Evolutionary conservation across 805 yeast genomes (phyloP).

Genomic region (Wickerhamiella azymoides): DNA sequence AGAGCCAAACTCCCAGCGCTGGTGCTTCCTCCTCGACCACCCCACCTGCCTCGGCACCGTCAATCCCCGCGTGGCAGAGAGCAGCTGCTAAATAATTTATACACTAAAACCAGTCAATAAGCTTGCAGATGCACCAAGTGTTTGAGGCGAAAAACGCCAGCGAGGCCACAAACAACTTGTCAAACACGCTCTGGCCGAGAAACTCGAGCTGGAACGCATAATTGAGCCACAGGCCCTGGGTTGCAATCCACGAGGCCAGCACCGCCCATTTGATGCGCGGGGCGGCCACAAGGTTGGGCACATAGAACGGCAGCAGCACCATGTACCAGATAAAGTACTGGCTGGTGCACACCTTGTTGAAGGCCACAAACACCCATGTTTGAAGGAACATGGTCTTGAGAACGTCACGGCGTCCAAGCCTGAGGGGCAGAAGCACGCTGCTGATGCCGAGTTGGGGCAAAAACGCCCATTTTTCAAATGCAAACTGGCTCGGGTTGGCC

Average conservation of each 20-base stretch:
- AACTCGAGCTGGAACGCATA: constrained; percentile 75
- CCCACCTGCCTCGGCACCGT: not conserved
- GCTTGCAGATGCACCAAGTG: constrained; percentile 43
- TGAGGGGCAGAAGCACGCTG: constrained; percentile 43
- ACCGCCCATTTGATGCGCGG: constrained; percentile 18
- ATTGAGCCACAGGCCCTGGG: constrained; percentile 68
- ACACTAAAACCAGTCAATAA: constrained; percentile 32
- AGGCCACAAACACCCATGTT: constrained; percentile 63
- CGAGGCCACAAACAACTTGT: constrained; percentile 43
- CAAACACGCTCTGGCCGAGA: constrained; percentile 52
- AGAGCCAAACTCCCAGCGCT: not conserved
- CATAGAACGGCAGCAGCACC: constrained; percentile 63
- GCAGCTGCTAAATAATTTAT: constrained; percentile 1
- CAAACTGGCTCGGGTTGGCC: constrained; percentile 18
- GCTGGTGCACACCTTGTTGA: constrained; percentile 77
- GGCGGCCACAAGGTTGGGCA: constrained; percentile 34
- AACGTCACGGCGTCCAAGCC: constrained; percentile 31
- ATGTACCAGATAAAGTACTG: constrained; percentile 95
- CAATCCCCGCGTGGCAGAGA: constrained; percentile 7
- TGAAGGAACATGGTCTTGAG: constrained; percentile 53
- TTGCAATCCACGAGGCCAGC: constrained; percentile 45
- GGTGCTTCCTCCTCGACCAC: not conserved
- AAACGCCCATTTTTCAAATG: constrained; percentile 41
- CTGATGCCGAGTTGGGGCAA: constrained; percentile 64
- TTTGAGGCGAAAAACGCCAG: constrained; percentile 47